Evolutionary conservation across 768 basidiomycete genomes (phyloP), one percentile per base, ranked within the genome.

Genomic region (Agrocybe praecox): DNA sequence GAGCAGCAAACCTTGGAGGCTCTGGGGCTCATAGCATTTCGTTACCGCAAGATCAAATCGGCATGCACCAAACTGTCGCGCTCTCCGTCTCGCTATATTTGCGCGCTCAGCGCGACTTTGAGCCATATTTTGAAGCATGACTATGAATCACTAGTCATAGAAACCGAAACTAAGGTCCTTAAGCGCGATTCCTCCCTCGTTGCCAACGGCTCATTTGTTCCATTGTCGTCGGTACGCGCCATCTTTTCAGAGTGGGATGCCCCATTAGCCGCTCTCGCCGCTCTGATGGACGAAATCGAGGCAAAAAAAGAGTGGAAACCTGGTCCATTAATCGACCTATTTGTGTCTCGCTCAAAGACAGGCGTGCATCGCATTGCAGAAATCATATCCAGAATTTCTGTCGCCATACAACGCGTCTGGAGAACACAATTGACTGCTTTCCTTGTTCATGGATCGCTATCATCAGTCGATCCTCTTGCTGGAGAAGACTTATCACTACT

Each of bases 191-290:
- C 88, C 14, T 80, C 76, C 50, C 80, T 94, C 22, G 94, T 96
- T 32, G 89, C 84, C n/a, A 81, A 81, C 55, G 86, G 86, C 9
- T 88, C 89, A 4, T 94, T 90, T 67, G 93, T 97, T 5, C 94
- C 94, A 3, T 76, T 97, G 29, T 91, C 94, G 0, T 87, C 88
- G 6, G 73, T 97, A 57, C 85, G 90, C 52, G 91, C 95, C 11
- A 84, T 82, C 17, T 95, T 96, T 69, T 83, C 90, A 7, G 84
- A 85, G 70, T 97, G 95, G 95, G 91, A 94, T 62, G 88, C 90
- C 8, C 93, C 93, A 14, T 76, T 97, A 47, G 85, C 85, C 33
- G 84, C 90, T 5, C 79, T 97, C 24, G 78, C 81, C 47, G 74
- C 81, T 8, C 72, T 96, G 45, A 75, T 92, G 53, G 78, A 86